A percentile compares a stretch with the other conserved stretches of the same genome.
Conservation (phyloP, 495 filamentous ascomycete genomes). For the Articulospora tetracladia region DNA sequence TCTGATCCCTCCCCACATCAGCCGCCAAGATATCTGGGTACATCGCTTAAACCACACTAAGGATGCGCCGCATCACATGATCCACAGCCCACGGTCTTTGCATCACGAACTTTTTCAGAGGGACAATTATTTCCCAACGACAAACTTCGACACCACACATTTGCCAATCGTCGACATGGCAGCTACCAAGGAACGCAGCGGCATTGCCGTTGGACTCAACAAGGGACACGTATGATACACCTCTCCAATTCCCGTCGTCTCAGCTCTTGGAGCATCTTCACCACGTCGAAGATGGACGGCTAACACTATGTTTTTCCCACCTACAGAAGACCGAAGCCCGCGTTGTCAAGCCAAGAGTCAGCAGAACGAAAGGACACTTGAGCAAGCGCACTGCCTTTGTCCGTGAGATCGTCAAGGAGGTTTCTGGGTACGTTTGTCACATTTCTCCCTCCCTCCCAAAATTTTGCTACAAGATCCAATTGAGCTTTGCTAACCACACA, state of each 20-base stretch:
- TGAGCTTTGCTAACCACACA: background rate
- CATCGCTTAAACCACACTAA: too few relatives aligned
- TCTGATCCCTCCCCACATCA: too few relatives aligned
- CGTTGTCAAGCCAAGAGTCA: slow-evolving; percentile 80
- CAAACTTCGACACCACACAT: slow-evolving; percentile 20
- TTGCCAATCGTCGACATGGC: slow-evolving; percentile 43
- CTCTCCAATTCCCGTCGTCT: slow-evolving; percentile 38
- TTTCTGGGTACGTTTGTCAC: slow-evolving; percentile 73
- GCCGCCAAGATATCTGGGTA: too few relatives aligned
- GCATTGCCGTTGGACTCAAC: slow-evolving; percentile 80
- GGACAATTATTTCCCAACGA: background rate
- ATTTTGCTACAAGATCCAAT: background rate
- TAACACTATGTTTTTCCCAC: slow-evolving; percentile 30
- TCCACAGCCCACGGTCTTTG: background rate
- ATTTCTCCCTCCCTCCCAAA: background rate
- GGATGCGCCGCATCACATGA: background rate
- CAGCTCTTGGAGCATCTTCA: slow-evolving; percentile 61
- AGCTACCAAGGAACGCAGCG: slow-evolving; percentile 56
- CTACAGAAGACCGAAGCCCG: slow-evolving; percentile 87
- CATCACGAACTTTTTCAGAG: background rate
- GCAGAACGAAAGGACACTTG: slow-evolving; percentile 83
- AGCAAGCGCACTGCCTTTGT: slow-evolving; percentile 94
- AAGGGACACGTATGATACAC: slow-evolving; percentile 75
- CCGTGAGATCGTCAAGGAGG: slow-evolving; percentile 92
- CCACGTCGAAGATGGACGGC: slow-evolving; percentile 35